Base-by-base conservation (phyloP, 2,329 filamentous ascomycete species). In the Diaporthe sp. region DNA sequence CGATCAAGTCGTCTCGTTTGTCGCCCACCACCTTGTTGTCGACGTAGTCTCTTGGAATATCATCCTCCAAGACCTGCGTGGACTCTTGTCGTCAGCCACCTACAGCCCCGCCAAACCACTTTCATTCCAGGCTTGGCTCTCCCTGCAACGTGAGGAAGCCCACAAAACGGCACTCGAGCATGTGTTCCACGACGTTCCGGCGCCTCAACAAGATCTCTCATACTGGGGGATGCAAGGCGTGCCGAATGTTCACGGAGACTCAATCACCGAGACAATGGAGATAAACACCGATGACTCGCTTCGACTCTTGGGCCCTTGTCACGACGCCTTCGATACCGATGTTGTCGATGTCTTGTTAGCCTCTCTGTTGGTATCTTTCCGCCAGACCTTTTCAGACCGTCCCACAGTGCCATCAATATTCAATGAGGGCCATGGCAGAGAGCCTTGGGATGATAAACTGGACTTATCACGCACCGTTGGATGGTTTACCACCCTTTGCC, bases 61-160 rank as follows among this genome's bases (percentile, higher is more conserved):
- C n/a, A 63, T 63, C 15, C 15, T 63, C n/a, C 60, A 63, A 12
- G 60, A 63, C 60, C 60, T 63, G 37, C n/a, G 44, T 2, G 39
- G 37, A 10, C 39, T 63, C 37, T 28, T 63, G 39, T 63, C 60
- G 13, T 31, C 60, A 12, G 60, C 60, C 13, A 3, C n/a, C 37
- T 28, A 44, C n/a, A 63, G 60, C n/a, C 60, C n/a, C n/a, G 2
- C 60, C 37, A 63, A 63, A 12, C n/a, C 60, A 44, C n/a, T 44
- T 25, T 44, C 60, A 28, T 63, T 63, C 39, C 60, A 63, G 39
- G n/a, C 60, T 28, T 63, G 60, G 60, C 60, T 63, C n/a, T 63
- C 60, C 22, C 37, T 63, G 39, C 60, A 63, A 13, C 60, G 25
- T 12, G 60, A 63, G 37, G 60, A 63, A 28, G 39, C 17, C 13